Evolutionary conservation across 441 rosid species (phyloP).

Genomic region (Syzygium malaccense): DNA sequence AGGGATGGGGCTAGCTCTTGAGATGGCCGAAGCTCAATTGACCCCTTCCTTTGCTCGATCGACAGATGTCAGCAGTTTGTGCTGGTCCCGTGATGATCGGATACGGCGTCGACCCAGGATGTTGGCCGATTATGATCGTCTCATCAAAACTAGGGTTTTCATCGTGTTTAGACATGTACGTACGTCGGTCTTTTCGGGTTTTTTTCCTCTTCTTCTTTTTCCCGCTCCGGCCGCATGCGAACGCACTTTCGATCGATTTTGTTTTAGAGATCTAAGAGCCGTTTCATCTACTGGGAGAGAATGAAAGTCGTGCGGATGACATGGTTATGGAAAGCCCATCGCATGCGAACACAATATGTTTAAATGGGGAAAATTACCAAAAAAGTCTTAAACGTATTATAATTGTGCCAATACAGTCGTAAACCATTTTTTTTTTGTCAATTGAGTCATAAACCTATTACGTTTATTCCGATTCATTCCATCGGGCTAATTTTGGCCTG

Average conservation of each 20-base stretch:
- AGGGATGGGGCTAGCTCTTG: not conserved
- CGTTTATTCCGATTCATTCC: rapidly evolving
- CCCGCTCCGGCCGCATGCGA: rapidly evolving
- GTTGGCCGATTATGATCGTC: not conserved
- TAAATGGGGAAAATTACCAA: too few relatives aligned
- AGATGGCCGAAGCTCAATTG: not conserved
- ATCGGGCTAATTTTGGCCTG: rapidly evolving
- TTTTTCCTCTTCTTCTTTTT: not conserved
- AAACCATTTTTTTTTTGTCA: too few relatives aligned
- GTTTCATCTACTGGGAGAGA: too few relatives aligned
- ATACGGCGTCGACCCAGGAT: not conserved
- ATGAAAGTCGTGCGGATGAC: too few relatives aligned
- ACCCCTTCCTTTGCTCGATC: not conserved
- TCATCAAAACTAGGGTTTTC: not conserved
- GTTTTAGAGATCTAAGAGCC: too few relatives aligned
- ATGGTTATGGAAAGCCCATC: not conserved
- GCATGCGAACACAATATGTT: not conserved
- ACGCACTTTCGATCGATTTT: not conserved
- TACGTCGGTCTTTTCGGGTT: rapidly evolving
- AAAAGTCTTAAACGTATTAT: rapidly evolving
- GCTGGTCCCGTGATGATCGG: not conserved
- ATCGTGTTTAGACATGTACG: rapidly evolving
- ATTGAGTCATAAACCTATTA: too few relatives aligned
- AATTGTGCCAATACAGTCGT: too few relatives aligned
- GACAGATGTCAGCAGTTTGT: not conserved